Evolutionary conservation across 331 rosid genomes (phyloP), one percentile per base, ranked within the genome.

Genomic region (Prunus yedoensis): DNA sequence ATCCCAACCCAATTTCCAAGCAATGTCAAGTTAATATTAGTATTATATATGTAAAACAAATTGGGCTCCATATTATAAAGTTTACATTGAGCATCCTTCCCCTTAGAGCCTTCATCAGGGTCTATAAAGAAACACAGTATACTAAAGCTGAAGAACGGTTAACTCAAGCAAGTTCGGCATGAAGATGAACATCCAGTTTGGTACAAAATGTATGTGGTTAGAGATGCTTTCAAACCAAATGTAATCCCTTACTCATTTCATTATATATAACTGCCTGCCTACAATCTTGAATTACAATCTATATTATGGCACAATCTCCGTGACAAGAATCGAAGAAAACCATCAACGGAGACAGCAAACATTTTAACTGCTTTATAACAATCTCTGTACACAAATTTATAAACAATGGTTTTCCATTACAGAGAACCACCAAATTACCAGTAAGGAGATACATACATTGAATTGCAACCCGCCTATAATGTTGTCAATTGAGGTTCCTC

Each of bases 401-500:
- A 38, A 38, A 14, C 20, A 11, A 57, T 12, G 14, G 25, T 38
- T 73, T 43, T 23, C 27, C 46, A 20, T 5, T 27, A 46, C 11
- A 46, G 21, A 47, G 49, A 30, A 74, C 16, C n/a, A 46, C 17
- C 1, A 46, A 25, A 60, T 43, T 20, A 25, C 21, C 25, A 25
- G 15, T 23, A 49, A 15, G 60, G 51, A 38, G 43, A 11, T 6
- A 46, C 27, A 14, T 30, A 17, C 61, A 7, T 60, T 43, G 51
- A 32, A 38, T 11, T 17, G 66, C 67, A 54, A 41, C 38, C 71
- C n/a, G 1, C 68, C 63, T 35, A 72, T 10, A 51, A 47, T 38
- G 59, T 18, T 66, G 20, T 67, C 46, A 20, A 25, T 66, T 41
- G 72, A n/a, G 50, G 71, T 71, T 81, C 56, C 56, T 75, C 23